Evolutionary conservation across 2,329 filamentous ascomycete species (phyloP).

Genomic region (Aspergillus alliaceus): DNA sequence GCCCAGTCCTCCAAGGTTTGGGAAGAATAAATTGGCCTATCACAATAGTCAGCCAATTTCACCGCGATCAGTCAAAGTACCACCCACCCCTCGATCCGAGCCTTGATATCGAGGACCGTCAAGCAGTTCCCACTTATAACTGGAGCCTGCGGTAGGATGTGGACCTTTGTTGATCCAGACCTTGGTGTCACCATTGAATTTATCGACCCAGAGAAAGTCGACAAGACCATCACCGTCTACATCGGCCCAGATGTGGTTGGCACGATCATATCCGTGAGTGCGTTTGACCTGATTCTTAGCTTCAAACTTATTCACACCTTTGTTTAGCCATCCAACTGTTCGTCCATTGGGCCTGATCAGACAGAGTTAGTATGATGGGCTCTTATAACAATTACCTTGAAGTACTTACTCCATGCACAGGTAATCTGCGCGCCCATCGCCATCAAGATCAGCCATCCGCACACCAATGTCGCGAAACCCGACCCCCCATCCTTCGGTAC

Average conservation of each 20-base stretch:
- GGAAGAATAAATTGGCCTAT: not conserved
- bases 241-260: not conserved
- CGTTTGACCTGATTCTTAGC: not conserved
- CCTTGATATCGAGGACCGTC: not conserved
- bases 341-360: not conserved
- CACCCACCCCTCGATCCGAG: not conserved
- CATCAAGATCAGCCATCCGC: not conserved
- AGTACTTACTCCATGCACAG: not conserved
- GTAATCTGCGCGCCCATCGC: not conserved
- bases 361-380: not conserved
- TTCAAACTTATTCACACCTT: not conserved
- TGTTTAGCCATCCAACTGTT: not conserved
- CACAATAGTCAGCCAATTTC: not conserved
- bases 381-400: not conserved
- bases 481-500: not conserved
- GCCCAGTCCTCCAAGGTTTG: not conserved
- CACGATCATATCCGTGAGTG: not conserved
- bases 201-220: not conserved
- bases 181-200: not conserved
- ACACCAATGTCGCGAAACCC: not conserved
- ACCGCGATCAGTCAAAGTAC: not conserved
- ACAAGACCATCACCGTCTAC: not conserved
- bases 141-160: not conserved
- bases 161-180: not conserved
- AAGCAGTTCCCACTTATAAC: not conserved